phyloP scores from a whole-genome alignment of 1,284 basidiomycete genomes.

The Puccinia brachypodii region DNA sequence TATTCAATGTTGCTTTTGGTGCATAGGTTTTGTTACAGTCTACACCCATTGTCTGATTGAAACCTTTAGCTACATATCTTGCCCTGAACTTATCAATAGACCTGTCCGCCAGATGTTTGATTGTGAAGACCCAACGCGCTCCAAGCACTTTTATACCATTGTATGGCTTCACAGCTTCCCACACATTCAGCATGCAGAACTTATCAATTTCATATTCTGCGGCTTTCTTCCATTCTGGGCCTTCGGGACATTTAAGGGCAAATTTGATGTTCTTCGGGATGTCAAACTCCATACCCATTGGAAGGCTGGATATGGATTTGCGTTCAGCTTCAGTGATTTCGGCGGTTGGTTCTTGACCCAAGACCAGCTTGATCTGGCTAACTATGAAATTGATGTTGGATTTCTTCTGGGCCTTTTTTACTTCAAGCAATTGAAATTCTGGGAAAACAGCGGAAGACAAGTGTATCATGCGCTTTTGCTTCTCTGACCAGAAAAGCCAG shows the following conservation, averaged over 20 bases:
- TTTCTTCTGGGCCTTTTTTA: not conserved
- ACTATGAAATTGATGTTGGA: not conserved
- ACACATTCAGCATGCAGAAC: too few relatives aligned
- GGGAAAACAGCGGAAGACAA: slow-evolving; percentile 7
- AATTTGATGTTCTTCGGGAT: not conserved
- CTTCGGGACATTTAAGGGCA: not conserved
- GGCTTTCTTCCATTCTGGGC: too few relatives aligned
- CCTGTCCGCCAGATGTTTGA: too few relatives aligned
- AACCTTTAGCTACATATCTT: too few relatives aligned
- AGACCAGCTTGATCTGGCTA: not conserved
- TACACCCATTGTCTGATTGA: too few relatives aligned
- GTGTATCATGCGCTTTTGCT: not conserved
- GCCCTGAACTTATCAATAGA: too few relatives aligned
- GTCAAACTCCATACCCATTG: not conserved
- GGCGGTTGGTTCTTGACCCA: not conserved
- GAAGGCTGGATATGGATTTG: not conserved
- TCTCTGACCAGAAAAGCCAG: not conserved
- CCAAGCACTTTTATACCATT: too few relatives aligned
- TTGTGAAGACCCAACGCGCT: too few relatives aligned
- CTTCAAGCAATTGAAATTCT: not conserved
- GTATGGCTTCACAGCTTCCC: too few relatives aligned
- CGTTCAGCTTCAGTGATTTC: not conserved
- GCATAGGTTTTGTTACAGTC: too few relatives aligned
- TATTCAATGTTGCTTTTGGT: too few relatives aligned
- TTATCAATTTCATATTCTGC: too few relatives aligned